phyloP scores from a whole-genome alignment of 352 stramenopile genomes.

The Phytophthora pseudosyringae region DNA sequence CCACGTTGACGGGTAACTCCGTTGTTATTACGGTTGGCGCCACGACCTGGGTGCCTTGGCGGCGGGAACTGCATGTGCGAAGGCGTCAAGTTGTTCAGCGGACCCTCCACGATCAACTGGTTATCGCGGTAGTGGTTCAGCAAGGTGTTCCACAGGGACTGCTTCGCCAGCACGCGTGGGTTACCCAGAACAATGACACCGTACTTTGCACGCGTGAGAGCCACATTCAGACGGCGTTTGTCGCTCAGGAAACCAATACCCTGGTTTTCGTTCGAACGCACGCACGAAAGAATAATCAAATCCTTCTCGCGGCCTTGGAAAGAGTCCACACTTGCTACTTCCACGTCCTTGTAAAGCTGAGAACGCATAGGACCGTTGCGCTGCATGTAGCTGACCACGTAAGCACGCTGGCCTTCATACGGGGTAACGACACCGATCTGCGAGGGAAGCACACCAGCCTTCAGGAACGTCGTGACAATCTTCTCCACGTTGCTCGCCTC shows the following conservation, averaged over 20 bases:
- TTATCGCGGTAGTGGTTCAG: constrained; percentile 98
- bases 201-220: constrained; percentile 98
- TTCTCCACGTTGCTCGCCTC: constrained; percentile 99
- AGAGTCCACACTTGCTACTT: constrained; percentile 99
- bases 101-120: constrained; percentile 95
- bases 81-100: constrained; percentile 96
- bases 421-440: constrained; percentile 98
- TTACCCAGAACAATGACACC: constrained; percentile 99
- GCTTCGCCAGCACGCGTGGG: constrained; percentile 96
- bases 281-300: constrained; percentile 98
- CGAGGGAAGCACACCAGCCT: constrained; percentile 88
- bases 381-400: constrained; percentile 98
- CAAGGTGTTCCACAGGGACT: constrained; percentile 96
- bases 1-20: constrained; percentile 57
- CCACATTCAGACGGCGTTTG: constrained; percentile 98
- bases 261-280: constrained; percentile 99
- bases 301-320: constrained; percentile 99
- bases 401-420: constrained; percentile 98
- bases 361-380: constrained; percentile 93
- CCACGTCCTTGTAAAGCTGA: constrained; percentile 97
- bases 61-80: constrained; percentile 98
- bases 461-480: constrained; percentile 97
- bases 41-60: constrained; percentile 50
- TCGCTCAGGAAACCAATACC: constrained; percentile 99
- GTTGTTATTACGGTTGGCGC: constrained; percentile 35